Evolutionary conservation across 176 grass and related monocot genomes (phyloP), one percentile per base, ranked within the genome.

Genomic region (Musa acuminata): DNA sequence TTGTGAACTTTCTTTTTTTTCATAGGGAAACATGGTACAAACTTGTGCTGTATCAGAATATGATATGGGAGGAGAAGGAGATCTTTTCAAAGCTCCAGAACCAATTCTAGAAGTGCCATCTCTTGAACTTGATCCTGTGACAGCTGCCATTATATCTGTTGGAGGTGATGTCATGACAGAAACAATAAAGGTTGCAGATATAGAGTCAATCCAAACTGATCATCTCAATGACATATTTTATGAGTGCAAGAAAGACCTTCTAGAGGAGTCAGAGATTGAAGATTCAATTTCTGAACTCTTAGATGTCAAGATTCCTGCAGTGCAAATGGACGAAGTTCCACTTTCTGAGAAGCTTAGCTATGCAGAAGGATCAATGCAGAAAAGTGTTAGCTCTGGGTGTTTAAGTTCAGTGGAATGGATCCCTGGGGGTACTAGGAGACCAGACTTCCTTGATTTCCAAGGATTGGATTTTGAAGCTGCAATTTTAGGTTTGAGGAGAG

Each of bases 31-130:
- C 53, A 84, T 92, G 82, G 73, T 71, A 23, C 86, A 94, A 49
- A 35, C 80, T 54, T 87, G 86, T 14, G 68, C 87, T 62, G 52
- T 99, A 49, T 89, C 88, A 51, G 91, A 87, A 58, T 99, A 99
- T 74, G 84, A 95, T 66, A 81, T 99, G 52, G 96, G 96, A 67
- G 90, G 75, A 72, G 96, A 95, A 76, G 84, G 96, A 11, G 96
- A 99, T 81, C 83, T 99, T 53, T 99, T 99, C 81, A 92, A 88
- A 81, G 96, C 91, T 24, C 96, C 91, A 35, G 91, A 95, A 82
- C 78, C 79, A 65, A 89, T 99, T 72, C 84, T 95, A 1, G 82
- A 91, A 25, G 96, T 92, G 53, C 83, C 79, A 1, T 23, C 79
- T 71, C 82, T 94, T 29, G 66, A 55, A 72, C 75, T 94, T 67